Base-by-base conservation (phyloP, 2,329 filamentous ascomycete species). In the Fonsecaea multimorphosa region DNA sequence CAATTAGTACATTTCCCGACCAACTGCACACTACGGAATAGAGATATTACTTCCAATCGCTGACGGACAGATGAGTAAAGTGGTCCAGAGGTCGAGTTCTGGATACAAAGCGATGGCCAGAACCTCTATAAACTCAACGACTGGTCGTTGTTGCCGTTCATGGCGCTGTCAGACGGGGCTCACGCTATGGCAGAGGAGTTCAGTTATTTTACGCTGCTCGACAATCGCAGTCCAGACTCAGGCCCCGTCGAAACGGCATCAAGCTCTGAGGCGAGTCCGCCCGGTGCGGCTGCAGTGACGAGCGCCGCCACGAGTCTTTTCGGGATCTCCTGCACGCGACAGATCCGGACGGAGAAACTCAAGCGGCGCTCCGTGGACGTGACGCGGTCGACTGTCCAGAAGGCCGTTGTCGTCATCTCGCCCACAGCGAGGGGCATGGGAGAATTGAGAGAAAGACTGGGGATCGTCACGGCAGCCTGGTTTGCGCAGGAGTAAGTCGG, bases 101-200 rank as follows among this genome's bases (percentile, higher is more conserved):
- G 94, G 91, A 92, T 97, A 75, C 93, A 92, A 68, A 87, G 81
- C 36, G 81, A 89, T 22, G 88, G 93, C 72, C 91, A 88, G 61
- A 93, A 97, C 78, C 92, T 94, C 11, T 91, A 91, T 2, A 83
- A 80, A 53, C 90, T 93, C 65, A 94, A 96, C 79, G 92, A 95
- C 75, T 99, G 95, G 95, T 85, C 89, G 31, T 79, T 97, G 72
- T 83, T 99, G 68, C 93, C 95, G 0, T 99, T 99, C 78, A 97
- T 98, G 92, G 95, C 95, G 29, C 81, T 99, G 74, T 95, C 92
- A 64, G 95, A 99, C 77, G 95, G 95, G 60, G 95, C 95, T 61
- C 95, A 99, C 83, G 89, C 93, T 89, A 95, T 84, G 81, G 90
- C 90, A 64, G 95, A 99, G 80, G 95, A 98, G 80, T 99, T 98